These are phyloP conservation scores for Umbilicaria muhlenbergii DNA, from an alignment of 495 filamentous ascomycete genomes.

Conservation along the genomic window DNA sequence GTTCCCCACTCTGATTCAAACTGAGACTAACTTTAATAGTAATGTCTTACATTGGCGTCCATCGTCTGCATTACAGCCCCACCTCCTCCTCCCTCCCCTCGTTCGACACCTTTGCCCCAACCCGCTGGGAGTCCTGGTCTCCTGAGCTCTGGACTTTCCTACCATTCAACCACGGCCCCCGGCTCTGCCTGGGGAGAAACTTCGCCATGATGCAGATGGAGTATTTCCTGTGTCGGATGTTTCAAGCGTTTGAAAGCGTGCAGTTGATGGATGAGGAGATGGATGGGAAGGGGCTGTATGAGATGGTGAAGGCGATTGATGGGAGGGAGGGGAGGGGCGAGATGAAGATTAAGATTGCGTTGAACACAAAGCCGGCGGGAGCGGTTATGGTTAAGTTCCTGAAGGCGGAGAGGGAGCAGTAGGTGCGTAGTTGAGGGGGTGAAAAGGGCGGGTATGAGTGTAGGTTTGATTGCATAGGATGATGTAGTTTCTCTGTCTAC, in stretches of 20 bases:
- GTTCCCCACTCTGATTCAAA: background rate
- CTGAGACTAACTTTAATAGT: background rate
- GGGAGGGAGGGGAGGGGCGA: constrained; percentile 8
- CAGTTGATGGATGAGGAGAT: background rate
- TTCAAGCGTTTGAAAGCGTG: background rate
- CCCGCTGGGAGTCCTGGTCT: background rate
- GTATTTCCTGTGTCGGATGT: background rate
- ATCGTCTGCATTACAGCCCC: background rate
- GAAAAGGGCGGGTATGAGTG: no score
- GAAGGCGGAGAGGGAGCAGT: background rate
- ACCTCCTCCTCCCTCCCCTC: background rate
- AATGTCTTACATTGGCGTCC: background rate
- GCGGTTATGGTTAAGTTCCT: constrained; percentile 1
- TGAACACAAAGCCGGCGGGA: constrained; percentile 4
- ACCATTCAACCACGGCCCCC: background rate
- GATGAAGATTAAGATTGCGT: constrained; percentile 4
- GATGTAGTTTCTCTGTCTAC: no score
- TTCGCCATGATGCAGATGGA: background rate
- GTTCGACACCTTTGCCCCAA: background rate
- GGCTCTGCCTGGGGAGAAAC: background rate
- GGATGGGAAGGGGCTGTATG: background rate
- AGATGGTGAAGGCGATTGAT: constrained; percentile 7
- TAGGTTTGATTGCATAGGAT: no score
- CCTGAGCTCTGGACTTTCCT: background rate
- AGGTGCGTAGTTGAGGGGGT: no score